Conservation (phyloP, 2,329 filamentous ascomycete species). For the Exophiala sp. region DNA sequence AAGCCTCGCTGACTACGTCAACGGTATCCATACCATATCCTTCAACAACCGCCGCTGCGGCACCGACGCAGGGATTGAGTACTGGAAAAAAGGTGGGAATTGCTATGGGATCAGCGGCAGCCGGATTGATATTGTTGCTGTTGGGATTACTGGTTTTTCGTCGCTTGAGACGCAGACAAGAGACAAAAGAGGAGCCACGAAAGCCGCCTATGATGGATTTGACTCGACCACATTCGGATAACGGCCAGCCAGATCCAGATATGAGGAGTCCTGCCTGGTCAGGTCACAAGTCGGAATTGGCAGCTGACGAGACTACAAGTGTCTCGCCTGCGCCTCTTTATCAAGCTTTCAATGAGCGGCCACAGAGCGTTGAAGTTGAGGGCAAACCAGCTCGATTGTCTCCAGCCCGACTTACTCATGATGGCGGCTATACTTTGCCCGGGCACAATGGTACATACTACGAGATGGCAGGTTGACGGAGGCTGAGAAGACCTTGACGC, state of each 20-base stretch:
- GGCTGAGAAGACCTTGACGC: background rate
- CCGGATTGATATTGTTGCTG: slow-evolving; percentile 3
- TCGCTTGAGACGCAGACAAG: slow-evolving; percentile 2
- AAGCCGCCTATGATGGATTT: slow-evolving; percentile 8
- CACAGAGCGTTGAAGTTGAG: slow-evolving; percentile 18
- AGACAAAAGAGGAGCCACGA: background rate
- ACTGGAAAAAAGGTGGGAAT: slow-evolving; percentile 22
- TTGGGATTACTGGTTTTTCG: slow-evolving; percentile 8
- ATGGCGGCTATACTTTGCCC: slow-evolving; percentile 16
- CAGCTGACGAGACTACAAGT: slow-evolving; percentile 16
- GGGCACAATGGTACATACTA: slow-evolving; percentile 21
- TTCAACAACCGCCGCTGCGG: background rate
- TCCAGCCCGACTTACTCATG: slow-evolving; percentile 10
- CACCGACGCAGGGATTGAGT: background rate
- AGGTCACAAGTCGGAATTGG: slow-evolving; percentile 26
- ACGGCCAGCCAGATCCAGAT: slow-evolving; percentile 7
- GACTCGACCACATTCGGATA: slow-evolving; percentile 5
- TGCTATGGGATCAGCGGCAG: slow-evolving; percentile 13
- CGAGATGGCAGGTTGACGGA: slow-evolving; percentile 20
- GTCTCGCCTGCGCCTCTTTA: slow-evolving; percentile 12
- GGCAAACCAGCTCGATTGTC: slow-evolving; percentile 18
- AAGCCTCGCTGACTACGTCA: background rate
- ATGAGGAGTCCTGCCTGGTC: slow-evolving; percentile 23
- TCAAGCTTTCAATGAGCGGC: slow-evolving; percentile 8
- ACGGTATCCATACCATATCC: background rate